Evolutionary conservation across 2,329 filamentous ascomycete species (phyloP).

Genomic region (Ophiostoma montium): DNA sequence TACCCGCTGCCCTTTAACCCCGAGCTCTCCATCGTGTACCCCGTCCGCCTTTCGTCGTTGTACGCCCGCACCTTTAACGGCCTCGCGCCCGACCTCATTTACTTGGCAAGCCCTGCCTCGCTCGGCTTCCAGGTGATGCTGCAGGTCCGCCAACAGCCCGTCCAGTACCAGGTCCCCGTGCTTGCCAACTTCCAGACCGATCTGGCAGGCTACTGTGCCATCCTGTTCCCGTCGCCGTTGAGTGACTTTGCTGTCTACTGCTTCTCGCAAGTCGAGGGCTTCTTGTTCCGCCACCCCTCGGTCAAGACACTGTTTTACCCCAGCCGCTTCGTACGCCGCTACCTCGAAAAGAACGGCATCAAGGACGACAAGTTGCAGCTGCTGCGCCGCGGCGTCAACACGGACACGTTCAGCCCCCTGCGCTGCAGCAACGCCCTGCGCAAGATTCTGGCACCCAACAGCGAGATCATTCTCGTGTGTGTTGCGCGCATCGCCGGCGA

Average conservation of each 20-base stretch:
- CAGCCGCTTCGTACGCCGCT: conserved; percentile 45
- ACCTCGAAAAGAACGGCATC: conserved; percentile 43
- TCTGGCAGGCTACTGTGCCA: conserved; percentile 52
- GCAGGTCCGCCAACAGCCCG: conserved; percentile 47
- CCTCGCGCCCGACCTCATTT: conserved; percentile 47
- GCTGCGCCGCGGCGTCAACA: conserved; percentile 51
- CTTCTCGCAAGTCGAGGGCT: conserved; percentile 49
- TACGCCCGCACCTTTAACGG: conserved; percentile 44
- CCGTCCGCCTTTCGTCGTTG: conserved; percentile 48
- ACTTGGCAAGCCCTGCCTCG: conserved; percentile 54
- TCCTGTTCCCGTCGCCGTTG: conserved; percentile 51
- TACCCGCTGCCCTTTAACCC: conserved; percentile 59
- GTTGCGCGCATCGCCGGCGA: conserved; percentile 55
- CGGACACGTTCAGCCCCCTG: conserved; percentile 42
- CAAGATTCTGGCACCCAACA: conserved; percentile 40
- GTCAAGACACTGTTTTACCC: conserved; percentile 58
- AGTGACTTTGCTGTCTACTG: conserved; percentile 47
- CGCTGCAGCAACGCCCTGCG: conserved; percentile 38
- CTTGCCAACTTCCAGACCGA: conserved; percentile 62
- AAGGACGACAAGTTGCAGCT: conserved; percentile 42
- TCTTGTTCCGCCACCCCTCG: conserved; percentile 46
- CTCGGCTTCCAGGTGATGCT: conserved; percentile 58
- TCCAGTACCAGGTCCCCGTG: conserved; percentile 39
- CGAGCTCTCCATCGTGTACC: conserved; percentile 55
- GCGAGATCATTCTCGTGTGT: conserved; percentile 50